Base-by-base conservation (phyloP, 1,139 yeast species). In the Pichia sp. region DNA sequence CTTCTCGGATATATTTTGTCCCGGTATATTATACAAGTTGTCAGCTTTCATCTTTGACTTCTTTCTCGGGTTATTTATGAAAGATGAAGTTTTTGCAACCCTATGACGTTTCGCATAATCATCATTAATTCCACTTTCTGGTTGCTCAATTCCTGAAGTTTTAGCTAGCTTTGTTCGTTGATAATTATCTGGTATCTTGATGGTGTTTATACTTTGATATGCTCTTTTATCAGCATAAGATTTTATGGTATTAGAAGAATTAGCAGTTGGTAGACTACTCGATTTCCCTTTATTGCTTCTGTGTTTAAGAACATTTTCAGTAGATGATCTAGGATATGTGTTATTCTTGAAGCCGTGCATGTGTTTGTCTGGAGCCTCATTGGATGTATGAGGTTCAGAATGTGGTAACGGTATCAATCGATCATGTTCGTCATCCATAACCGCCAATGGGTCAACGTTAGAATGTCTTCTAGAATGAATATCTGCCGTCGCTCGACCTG, bases 1-100 rank as follows among this genome's bases (percentile, higher is more conserved):
- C 47, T 97, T 98, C 55, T 69, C 72, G 3, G 61, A 63, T 11
- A 67, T 61, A 3, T 60, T 54, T 54, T 64, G 65, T 1, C 67
- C 69, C 1, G 68, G 68, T 45, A 66, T 65, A 32, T 65, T 64
- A 41, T 65, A 64, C 48, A 62, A 53, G 41, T 64, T 67, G 52
- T 63, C 64, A 4, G 66, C 55, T 47, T 58, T 62, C 54, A 57
- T 54, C 40, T 58, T 64, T 1, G 63, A 52, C 32, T 58, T 57
- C 38, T 60, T 61, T 50, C 61, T 57, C 15, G 63, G 62, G 5
- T 54, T 50, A 7, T 52, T 57, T 3, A 63, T 57, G 44, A 59
- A 61, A 29, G 67, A 61, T 4, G 66, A 54, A 3, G 57, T 45
- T 45, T 54, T 59, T 6, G 53, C 29, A 15, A 45, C 34, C 26